Evolutionary conservation across 2,329 filamentous ascomycete species (phyloP).

Genomic region (Ilyonectria robusta): DNA sequence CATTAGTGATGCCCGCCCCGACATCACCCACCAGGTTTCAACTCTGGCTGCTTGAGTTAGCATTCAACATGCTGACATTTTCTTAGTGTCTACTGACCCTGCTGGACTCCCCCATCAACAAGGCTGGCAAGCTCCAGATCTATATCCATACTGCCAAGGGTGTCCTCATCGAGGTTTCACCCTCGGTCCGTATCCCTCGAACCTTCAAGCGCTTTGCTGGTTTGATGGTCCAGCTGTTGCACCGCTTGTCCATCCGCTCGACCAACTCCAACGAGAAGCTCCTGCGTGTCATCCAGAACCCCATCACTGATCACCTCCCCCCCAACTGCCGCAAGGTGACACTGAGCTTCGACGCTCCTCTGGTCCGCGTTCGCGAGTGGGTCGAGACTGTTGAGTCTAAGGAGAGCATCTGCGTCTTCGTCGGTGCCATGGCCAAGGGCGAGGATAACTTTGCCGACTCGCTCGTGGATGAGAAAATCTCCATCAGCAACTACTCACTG

Average conservation of each 20-base stretch:
- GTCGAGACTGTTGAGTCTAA: conserved; percentile 82
- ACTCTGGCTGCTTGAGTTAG: conserved; percentile 49
- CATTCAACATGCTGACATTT: conserved; percentile 63
- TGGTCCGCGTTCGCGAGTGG: conserved; percentile 91
- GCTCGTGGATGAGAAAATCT: conserved; percentile 96
- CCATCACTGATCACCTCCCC: conserved; percentile 95
- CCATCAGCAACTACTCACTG: conserved; percentile 97
- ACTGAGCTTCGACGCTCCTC: conserved; percentile 90
- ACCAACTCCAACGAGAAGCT: conserved; percentile 98
- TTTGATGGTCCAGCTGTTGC: conserved; percentile 97
- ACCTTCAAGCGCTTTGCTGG: conserved; percentile 99
- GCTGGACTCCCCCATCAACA: conserved; percentile 98
- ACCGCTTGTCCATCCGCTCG: conserved; percentile 94
- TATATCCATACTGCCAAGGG: conserved; percentile 99
- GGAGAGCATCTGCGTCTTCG: conserved; percentile 97
- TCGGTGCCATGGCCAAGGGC: conserved; percentile 98
- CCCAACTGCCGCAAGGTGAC: conserved; percentile 99
- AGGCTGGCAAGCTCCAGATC: conserved; percentile 96
- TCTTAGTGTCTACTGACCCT: conserved; percentile 93
- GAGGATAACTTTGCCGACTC: conserved; percentile 94
- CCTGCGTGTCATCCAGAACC: conserved; percentile 96
- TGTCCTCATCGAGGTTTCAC: conserved; percentile 96
- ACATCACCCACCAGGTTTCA: conserved; percentile 96
- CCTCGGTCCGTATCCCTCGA: conserved; percentile 96
- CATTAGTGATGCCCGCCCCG: conserved; percentile 96